Base-by-base conservation (phyloP, 2,329 filamentous ascomycete species). In the Drechslerella dactyloides region DNA sequence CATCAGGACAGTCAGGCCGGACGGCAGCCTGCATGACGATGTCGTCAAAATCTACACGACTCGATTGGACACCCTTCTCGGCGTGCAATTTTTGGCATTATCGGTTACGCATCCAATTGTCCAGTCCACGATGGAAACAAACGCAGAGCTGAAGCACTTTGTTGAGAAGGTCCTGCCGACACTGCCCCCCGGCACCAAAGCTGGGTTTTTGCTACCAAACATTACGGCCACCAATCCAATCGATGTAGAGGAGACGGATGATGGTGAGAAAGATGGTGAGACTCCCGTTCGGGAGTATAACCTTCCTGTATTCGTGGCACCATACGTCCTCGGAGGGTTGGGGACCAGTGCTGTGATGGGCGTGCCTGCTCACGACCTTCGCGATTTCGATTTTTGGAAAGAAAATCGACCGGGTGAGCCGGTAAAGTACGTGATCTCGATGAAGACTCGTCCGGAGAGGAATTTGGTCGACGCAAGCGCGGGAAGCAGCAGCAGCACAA, bases 321-420 rank as follows among this genome's bases (percentile, higher is more conserved):
- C 91, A 0, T 96, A 96, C 77, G 92, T 96, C 10, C 82, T 96
- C 3, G 89, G 89, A 24, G 90, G 92, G 77, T 94, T 96, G 75
- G 91, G 91, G 15, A 89, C 92, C 75, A 91, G 91, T 0, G 91
- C 91, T 8, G 89, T 96, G 1, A 96, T 96, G 91, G 92, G 92
- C 48, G 92, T 96, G 6, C 92, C 92, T 0, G 92, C 88, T 1
- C 92, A 96, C 77, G 92, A 96, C 79, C 78, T 83, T 2, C 85
- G 91, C 58, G 92, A 96, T 76, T 83, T 90, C 79, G 85, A 85
- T 1, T 96, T 96, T 78, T 96, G 91, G 89, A 86, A 84, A 75
- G 82, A 87, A 66, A 91, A 96, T 74, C 82, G 84, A 30, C 82
- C 83, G 11, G 63, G 53, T 2, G 81, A 85, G 51, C 85, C 86